Evolutionary conservation across 805 yeast genomes (phyloP).

Genomic region (Yarrowia sp.): DNA sequence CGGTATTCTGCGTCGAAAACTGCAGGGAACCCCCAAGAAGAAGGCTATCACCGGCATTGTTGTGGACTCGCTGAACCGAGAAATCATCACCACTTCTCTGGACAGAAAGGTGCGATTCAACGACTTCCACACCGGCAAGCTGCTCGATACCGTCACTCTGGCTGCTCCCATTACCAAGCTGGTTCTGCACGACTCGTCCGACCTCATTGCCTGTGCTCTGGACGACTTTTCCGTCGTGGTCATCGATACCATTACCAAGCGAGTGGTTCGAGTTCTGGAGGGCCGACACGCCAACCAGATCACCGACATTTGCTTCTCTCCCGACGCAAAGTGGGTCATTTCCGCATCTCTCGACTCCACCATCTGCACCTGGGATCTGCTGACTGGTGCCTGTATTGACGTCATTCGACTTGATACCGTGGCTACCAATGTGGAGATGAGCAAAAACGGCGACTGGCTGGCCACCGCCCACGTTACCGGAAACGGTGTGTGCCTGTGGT

Average conservation of each 20-base stretch:
- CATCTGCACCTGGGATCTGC: conserved; percentile 93
- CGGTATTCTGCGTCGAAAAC: conserved; percentile 72
- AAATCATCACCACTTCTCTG: conserved; percentile 79
- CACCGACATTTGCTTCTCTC: conserved; percentile 83
- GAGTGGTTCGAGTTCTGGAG: conserved; percentile 76
- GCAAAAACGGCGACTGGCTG: conserved; percentile 83
- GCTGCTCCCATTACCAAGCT: conserved; percentile 75
- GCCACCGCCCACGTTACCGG: conserved; percentile 92
- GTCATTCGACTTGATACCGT: conserved; percentile 75
- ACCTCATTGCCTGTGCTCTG: conserved; percentile 75
- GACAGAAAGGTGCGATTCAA: conserved; percentile 88
- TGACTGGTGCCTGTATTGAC: conserved; percentile 95
- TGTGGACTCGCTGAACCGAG: conserved; percentile 84
- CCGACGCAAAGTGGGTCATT: conserved; percentile 93
- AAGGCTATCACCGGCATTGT: conserved; percentile 85
- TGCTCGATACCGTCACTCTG: conserved; percentile 61
- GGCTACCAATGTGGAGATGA: conserved; percentile 75
- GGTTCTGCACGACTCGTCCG: conserved; percentile 77
- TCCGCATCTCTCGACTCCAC: conserved; percentile 82
- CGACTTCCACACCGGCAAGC: conserved; percentile 70
- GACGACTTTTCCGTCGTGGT: conserved; percentile 84
- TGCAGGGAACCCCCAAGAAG: conserved; percentile 55
- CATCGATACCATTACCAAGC: conserved; percentile 75
- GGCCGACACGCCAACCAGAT: conserved; percentile 83
- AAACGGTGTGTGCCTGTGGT: conserved; percentile 89